A percentile compares a stretch with the other conserved stretches of the same genome.
phyloP scores from a whole-genome alignment of 257 asterid genomes.

The Gentiana macrophylla region DNA sequence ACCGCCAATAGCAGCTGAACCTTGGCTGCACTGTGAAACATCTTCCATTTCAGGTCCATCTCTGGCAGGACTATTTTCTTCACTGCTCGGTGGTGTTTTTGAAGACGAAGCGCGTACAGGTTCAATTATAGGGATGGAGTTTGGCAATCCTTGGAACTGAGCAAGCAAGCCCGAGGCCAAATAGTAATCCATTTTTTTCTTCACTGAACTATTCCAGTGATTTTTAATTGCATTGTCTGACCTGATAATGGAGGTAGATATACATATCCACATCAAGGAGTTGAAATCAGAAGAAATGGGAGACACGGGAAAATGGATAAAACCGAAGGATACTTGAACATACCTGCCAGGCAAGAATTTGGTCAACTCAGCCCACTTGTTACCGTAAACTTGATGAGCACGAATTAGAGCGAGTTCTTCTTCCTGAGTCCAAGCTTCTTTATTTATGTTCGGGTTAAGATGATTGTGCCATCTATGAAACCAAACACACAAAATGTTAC shows the following conservation, averaged over 20 bases:
- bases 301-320: conserved; percentile 5
- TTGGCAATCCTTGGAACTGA: conserved; percentile 61
- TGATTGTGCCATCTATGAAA: conserved; percentile 92
- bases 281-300: conserved; percentile 5
- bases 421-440: conserved; percentile 94
- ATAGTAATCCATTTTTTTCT: conserved; percentile 80
- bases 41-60: conserved; percentile 57
- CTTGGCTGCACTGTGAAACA: conserved; percentile 85
- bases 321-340: conserved; percentile 6
- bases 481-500: background rate
- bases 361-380: conserved; percentile 98
- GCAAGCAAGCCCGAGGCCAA: conserved; percentile 81
- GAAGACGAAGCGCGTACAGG: conserved; percentile 50
- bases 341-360: conserved; percentile 93
- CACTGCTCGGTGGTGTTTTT: conserved; percentile 65
- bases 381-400: conserved; percentile 83
- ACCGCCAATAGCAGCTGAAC: conserved; percentile 34
- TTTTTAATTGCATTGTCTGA: conserved; percentile 89
- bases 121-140: conserved; percentile 32
- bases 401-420: conserved; percentile 79
- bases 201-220: conserved; percentile 94
- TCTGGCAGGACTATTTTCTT: conserved; percentile 44
- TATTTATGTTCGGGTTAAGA: conserved; percentile 82
- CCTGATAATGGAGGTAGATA: conserved; percentile 38
- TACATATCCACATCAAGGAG: conserved; percentile 6